These are phyloP conservation scores for Fusarium pseudograminearum DNA, from an alignment of 2,329 filamentous ascomycete genomes.

Conservation along the genomic window DNA sequence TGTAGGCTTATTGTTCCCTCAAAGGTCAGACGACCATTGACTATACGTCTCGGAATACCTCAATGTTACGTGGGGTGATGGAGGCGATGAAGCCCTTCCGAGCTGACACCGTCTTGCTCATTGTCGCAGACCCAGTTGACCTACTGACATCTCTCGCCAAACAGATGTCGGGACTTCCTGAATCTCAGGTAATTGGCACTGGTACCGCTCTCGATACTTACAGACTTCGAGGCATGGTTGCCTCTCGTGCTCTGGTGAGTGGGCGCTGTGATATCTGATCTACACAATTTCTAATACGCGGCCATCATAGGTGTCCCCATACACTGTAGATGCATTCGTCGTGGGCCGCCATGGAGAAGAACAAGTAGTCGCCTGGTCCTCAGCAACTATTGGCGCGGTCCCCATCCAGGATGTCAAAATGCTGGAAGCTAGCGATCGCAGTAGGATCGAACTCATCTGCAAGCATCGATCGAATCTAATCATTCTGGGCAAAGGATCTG, in stretches of 20 bases:
- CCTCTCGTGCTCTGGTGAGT: conserved; percentile 43
- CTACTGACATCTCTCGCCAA: conserved; percentile 64
- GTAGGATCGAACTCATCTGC: conserved; percentile 58
- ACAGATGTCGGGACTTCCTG: conserved; percentile 60
- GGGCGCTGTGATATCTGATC: too few relatives aligned
- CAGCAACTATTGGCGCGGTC: conserved; percentile 38
- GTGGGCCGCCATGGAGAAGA: conserved; percentile 43
- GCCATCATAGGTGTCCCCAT: not conserved
- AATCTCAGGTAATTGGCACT: conserved; percentile 63
- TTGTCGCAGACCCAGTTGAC: conserved; percentile 68
- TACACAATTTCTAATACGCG: too few relatives aligned
- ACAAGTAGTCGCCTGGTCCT: conserved; percentile 44
- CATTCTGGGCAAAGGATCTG: conserved; percentile 63
- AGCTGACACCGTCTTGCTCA: conserved; percentile 60
- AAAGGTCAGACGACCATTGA: conserved; percentile 39
- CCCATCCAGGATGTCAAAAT: conserved; percentile 27
- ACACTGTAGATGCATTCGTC: conserved; percentile 35
- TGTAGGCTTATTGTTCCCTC: too few relatives aligned
- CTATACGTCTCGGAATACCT: conserved; percentile 57
- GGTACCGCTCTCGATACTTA: conserved; percentile 67
- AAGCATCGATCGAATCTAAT: conserved; percentile 60
- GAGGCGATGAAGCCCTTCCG: conserved; percentile 62
- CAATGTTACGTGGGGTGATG: conserved; percentile 61
- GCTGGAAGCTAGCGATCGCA: conserved; percentile 39
- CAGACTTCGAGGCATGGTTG: conserved; percentile 59